These are phyloP conservation scores for Umbelopsis sp. DNA, from an alignment of 371 early-diverging fungal species.

Conservation along the genomic window DNA sequence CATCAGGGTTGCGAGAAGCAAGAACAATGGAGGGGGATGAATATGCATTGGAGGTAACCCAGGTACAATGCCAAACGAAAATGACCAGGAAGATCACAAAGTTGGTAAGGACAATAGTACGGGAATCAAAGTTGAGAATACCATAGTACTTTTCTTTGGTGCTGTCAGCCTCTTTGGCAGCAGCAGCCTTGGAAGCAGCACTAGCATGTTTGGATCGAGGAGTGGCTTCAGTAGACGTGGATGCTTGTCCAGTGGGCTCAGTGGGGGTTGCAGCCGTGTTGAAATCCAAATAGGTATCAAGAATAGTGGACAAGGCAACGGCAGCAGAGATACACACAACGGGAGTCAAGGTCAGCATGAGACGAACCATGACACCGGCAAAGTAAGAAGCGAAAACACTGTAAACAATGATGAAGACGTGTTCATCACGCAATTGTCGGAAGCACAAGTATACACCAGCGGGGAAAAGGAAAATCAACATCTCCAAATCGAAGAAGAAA, in stretches of 20 bases:
- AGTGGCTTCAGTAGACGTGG: constrained; percentile 22
- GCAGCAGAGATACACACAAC: constrained; percentile 95
- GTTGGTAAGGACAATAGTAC: constrained; percentile 55
- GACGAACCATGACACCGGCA: constrained; percentile 99
- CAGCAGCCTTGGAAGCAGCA: constrained; percentile 20
- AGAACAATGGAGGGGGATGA: constrained; percentile 99
- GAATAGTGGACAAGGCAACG: constrained; percentile 84
- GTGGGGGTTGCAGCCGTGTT: constrained; percentile 25
- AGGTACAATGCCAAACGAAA: constrained; percentile 97
- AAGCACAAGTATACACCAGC: constrained; percentile 97
- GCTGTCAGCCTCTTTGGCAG: constrained; percentile 19
- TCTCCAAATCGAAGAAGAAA: constrained; percentile 97
- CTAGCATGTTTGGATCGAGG: not conserved
- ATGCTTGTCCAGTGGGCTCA: constrained; percentile 12
- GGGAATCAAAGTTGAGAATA: constrained; percentile 47
- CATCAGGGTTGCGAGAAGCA: constrained; percentile 84
- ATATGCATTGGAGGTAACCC: constrained; percentile 97
- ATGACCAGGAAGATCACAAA: constrained; percentile 70
- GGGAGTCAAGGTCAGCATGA: constrained; percentile 97
- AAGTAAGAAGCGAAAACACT: constrained; percentile 96
- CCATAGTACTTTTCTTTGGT: constrained; percentile 33
- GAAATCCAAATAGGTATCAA: constrained; percentile 77
- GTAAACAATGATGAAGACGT: constrained; percentile 97
- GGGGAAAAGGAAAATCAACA: constrained; percentile 93
- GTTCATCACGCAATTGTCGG: constrained; percentile 88